Evolutionary conservation across 768 basidiomycete genomes (phyloP).

Genomic region (Podaxis pistillaris): DNA sequence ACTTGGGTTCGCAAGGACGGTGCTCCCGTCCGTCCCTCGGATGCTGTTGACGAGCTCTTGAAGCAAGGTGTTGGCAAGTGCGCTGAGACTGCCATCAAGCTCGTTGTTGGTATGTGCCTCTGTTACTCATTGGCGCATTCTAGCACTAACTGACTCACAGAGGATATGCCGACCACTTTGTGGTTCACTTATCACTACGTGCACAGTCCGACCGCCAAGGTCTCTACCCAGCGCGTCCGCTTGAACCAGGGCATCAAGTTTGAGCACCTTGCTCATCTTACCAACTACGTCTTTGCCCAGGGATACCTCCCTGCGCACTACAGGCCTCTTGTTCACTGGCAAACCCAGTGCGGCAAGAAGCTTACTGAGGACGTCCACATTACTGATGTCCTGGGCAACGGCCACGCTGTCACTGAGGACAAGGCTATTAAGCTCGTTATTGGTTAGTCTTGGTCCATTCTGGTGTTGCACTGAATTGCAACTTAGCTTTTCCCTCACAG

Average conservation of each 20-base stretch:
- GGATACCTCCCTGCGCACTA: conserved; percentile 35
- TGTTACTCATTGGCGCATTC: not conserved
- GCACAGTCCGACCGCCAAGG: conserved; percentile 27
- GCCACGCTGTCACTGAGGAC: conserved; percentile 32
- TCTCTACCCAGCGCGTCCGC: conserved; percentile 43
- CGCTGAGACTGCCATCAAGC: conserved; percentile 40
- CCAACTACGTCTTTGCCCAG: conserved; percentile 44
- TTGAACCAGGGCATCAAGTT: conserved; percentile 30
- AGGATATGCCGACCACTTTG: conserved; percentile 36
- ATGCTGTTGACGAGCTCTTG: conserved; percentile 33
- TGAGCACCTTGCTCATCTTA: conserved; percentile 43
- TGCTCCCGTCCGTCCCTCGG: conserved; percentile 32
- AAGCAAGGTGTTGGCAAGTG: conserved; percentile 38
- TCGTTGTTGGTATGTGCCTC: conserved; percentile 41
- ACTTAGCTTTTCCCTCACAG: not conserved
- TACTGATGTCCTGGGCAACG: conserved; percentile 26
- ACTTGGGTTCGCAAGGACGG: conserved; percentile 46
- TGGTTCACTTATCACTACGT: conserved; percentile 46
- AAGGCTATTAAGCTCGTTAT: conserved; percentile 35
- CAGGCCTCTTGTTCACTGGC: conserved; percentile 41
- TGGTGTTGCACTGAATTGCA: not conserved
- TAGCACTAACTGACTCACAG: conserved; percentile 21
- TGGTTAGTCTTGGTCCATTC: conserved; percentile 23
- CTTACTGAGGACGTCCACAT: conserved; percentile 26
- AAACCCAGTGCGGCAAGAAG: conserved; percentile 33